Evolutionary conservation across 306 rosid species (phyloP), one percentile per base, ranked within the genome.

Genomic region (Lagenaria siceraria): DNA sequence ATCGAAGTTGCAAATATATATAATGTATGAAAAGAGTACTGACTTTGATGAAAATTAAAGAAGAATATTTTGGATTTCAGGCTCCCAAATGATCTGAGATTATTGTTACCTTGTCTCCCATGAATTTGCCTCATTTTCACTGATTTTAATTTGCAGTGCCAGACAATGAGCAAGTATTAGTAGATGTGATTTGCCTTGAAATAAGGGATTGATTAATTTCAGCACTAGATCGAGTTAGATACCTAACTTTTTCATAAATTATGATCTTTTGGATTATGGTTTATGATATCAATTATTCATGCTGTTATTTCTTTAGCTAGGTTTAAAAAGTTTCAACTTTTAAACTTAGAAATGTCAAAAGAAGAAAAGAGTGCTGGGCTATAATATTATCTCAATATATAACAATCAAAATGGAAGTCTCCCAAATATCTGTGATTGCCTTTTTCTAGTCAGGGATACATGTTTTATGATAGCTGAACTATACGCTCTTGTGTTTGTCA

Each of bases 41-140:
- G 56, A 74, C 8, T 74, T 52, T 18, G 33, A 52, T 51, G 49
- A 33, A 53, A 74, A 53, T 29, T 74, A 53, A 74, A 74, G 77
- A 43, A 74, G 63, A 74, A 74, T 74, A 53, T 74, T 48, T 74
- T 74, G 78, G 63, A 19, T 74, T 74, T 53, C 15, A 74, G 33
- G 29, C 78, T 51, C 78, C 78, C 61, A 74, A 52, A 29, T 74
- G 63, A 74, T 51, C 64, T 74, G 61, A 53, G 61, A 54, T 74
- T 51, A 52, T 73, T 53, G 78, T 74, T 74, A 52, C 33, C 19
- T 74, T 74, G 78, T 74, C 78, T 54, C 78, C 63, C 78, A 53
- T 53, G 64, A 74, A 53, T 74, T 52, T 31, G 29, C 78, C 64
- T 29, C 64, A 74, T 33, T 52, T 49, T 27, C 19, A 22, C 29